Conservation (phyloP, 345 rosid species). For the Syzygium aqueum region DNA sequence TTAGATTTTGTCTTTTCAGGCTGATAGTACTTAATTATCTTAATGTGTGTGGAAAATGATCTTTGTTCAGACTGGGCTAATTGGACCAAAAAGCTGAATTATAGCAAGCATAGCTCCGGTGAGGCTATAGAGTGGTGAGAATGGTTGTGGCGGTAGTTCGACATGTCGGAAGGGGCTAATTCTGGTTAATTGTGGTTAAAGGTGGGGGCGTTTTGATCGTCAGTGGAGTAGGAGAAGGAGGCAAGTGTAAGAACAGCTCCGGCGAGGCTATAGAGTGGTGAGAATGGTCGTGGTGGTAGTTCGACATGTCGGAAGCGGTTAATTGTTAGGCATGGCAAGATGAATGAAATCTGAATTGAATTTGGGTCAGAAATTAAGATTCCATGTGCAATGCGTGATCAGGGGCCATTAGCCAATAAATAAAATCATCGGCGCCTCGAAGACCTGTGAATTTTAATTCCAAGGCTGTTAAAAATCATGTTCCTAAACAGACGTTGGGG, state of each 20-base stretch:
- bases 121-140: too few relatives aligned
- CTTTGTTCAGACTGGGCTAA: background rate
- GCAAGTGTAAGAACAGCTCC: background rate
- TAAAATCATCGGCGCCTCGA: background rate
- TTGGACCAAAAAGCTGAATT: background rate
- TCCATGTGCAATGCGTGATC: background rate
- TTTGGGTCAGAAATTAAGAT: background rate
- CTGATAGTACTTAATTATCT: background rate
- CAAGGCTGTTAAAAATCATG: background rate
- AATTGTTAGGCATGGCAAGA: background rate
- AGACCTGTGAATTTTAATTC: background rate
- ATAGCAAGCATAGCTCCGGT: background rate
- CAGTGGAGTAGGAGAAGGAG: background rate
- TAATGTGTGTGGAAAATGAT: background rate
- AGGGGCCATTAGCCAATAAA: background rate
- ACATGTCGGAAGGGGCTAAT: too few relatives aligned
- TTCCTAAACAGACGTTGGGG: background rate
- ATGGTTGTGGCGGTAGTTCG: too few relatives aligned
- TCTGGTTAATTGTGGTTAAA: too few relatives aligned
- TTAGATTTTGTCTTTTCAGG: background rate
- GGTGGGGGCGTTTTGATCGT: too few relatives aligned
- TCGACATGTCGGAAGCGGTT: background rate
- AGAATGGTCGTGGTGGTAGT: background rate
- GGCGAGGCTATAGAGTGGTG: background rate
- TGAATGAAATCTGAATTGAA: background rate